Evolutionary conservation across 495 filamentous ascomycete species (phyloP).

Genomic region (Apiosordaria backusii): DNA sequence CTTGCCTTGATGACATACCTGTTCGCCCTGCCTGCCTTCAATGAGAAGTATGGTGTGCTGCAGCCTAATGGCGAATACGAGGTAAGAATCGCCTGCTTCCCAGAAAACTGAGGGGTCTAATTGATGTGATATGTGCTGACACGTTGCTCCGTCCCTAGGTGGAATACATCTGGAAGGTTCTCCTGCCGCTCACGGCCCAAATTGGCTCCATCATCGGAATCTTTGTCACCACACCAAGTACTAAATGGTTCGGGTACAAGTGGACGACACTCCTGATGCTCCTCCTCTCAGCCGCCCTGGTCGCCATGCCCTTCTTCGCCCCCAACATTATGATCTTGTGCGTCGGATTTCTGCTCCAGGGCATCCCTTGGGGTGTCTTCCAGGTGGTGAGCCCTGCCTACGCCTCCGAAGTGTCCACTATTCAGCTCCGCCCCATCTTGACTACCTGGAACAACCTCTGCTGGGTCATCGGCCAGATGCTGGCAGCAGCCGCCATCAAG

Average conservation of each 20-base stretch:
- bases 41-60: slow-evolving; percentile 54
- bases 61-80: slow-evolving; percentile 50
- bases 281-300: slow-evolving; percentile 42
- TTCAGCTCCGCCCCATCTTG: slow-evolving; percentile 54
- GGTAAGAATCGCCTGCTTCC: not conserved
- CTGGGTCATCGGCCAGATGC: slow-evolving; percentile 65
- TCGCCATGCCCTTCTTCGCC: slow-evolving; percentile 61
- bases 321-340: slow-evolving; percentile 57
- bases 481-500: slow-evolving; percentile 57
- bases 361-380: slow-evolving; percentile 68
- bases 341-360: slow-evolving; percentile 64
- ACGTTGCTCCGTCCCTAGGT: slow-evolving; percentile 20
- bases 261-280: slow-evolving; percentile 49
- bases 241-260: slow-evolving; percentile 60
- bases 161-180: slow-evolving; percentile 49
- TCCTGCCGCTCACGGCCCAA: slow-evolving; percentile 38
- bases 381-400: slow-evolving; percentile 52
- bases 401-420: slow-evolving; percentile 59
- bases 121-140: not conserved
- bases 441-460: slow-evolving; percentile 68
- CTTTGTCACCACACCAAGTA: slow-evolving; percentile 59
- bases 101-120: not conserved
- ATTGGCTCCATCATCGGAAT: slow-evolving; percentile 52
- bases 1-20: slow-evolving; percentile 43
- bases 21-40: slow-evolving; percentile 46